Evolutionary conservation across 164 flowering plant species (phyloP), one percentile per base, ranked within the genome.

Genomic region (Malania oleifera): DNA sequence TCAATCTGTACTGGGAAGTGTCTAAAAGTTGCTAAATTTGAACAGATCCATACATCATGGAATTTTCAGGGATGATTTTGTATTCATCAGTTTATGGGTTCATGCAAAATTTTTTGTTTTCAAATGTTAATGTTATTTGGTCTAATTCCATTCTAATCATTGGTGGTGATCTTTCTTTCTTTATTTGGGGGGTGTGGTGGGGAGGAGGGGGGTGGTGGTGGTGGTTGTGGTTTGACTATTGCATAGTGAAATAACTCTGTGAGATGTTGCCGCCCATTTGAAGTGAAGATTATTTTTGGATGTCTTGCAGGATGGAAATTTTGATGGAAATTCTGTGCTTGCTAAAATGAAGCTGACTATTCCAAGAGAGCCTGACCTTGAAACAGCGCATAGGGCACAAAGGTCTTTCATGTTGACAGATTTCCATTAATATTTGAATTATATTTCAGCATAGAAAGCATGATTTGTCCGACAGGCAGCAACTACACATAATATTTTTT

Each of bases 341-440:
- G 49, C 71, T 22, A 86, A 65, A 69, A 64, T 75, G 45, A 83
- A 70, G 70, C 71, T 90, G 40, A 90, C 99, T 5, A 69, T 93
- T 59, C 96, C 99, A 23, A 78, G 84, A 69, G 92, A 83, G 66
- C 99, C 97, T 67, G 86, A 78, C 47, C 86, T 93, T 66, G 81
- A 72, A 77, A 87, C 99, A 43, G 82, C 96, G 17, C 76, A 74
- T 13, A 79, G 99, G 73, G 86, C 92, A 14, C 83, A 73, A 34
- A 77, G 83, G 62, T 71, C 64, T 84, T 54, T 17, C 45, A 23
- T 60, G 22, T 53, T 12, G 17, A 18, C 22, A 1, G 55, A 28
- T 7, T 38, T 27, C 29, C 7, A 5, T 45, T 9, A 29, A 23
- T 55, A 23, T 18, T 41, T 14, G 38, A 5, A 39, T 39, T 17